phyloP scores from a whole-genome alignment of 306 rosid species.

The Vicia faba region DNA sequence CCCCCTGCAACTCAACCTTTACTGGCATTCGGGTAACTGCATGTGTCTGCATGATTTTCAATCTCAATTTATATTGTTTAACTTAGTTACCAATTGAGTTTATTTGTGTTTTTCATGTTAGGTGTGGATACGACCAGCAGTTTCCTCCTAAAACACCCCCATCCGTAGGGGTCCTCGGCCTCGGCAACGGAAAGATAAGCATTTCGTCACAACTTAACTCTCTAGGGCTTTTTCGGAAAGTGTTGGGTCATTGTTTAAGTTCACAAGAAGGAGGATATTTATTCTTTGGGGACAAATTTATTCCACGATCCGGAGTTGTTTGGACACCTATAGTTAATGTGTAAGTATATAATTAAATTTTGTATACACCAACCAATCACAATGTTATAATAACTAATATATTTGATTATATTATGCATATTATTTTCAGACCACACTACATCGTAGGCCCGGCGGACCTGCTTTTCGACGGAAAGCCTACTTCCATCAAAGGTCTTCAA shows the following conservation, averaged over 20 bases:
- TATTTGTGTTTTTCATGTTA: conserved; percentile 32
- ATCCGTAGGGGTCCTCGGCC: conserved; percentile 82
- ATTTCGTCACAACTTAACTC: conserved; percentile 58
- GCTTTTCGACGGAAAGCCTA: conserved; percentile 52
- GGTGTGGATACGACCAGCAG: conserved; percentile 76
- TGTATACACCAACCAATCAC: no score
- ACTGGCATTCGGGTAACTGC: conserved; percentile 75
- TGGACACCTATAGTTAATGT: conserved; percentile 60
- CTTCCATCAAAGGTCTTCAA: conserved; percentile 52
- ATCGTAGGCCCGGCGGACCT: conserved; percentile 73
- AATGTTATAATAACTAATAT: no score
- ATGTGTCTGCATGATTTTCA: neutral
- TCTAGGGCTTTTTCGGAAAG: conserved; percentile 46
- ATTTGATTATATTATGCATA: no score
- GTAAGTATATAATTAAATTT: conserved; percentile 46
- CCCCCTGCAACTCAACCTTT: conserved; percentile 50
- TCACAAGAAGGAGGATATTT: conserved; percentile 67
- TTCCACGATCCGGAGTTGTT: conserved; percentile 55
- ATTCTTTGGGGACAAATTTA: conserved; percentile 63
- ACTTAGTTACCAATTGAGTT: neutral
- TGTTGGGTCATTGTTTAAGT: conserved; percentile 75
- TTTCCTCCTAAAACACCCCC: conserved; percentile 29
- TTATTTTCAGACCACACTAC: conserved; percentile 58
- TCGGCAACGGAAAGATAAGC: conserved; percentile 61
- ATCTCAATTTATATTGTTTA: neutral